phyloP scores from a whole-genome alignment of 2,329 filamentous ascomycete genomes.

The Trichoderma afroharzianum region DNA sequence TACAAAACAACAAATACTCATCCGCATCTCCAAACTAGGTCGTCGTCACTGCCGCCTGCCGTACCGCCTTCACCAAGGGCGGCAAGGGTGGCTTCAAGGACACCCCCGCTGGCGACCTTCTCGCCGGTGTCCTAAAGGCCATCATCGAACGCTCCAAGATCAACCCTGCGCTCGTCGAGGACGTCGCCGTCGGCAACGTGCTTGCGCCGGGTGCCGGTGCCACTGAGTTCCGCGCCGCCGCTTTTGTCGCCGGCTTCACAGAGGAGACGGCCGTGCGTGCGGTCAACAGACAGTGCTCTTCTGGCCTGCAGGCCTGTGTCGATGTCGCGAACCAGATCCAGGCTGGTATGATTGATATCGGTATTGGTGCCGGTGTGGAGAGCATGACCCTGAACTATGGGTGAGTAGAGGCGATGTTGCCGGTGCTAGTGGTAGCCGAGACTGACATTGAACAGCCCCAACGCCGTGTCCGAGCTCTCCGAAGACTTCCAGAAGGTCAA shows the following conservation, averaged over 20 bases:
- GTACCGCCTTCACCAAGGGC: conserved; percentile 87
- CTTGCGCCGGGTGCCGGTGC: conserved; percentile 90
- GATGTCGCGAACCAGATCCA: conserved; percentile 93
- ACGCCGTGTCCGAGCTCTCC: conserved; percentile 88
- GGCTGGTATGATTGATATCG: conserved; percentile 89
- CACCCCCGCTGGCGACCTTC: conserved; percentile 79
- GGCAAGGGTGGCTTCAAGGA: conserved; percentile 96
- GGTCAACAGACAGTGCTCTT: conserved; percentile 92
- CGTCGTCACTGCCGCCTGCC: conserved; percentile 88
- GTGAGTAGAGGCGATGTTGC: conserved; percentile 43
- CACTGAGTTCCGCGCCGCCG: conserved; percentile 93
- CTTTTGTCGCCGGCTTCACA: conserved; percentile 86
- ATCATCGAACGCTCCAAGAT: conserved; percentile 83
- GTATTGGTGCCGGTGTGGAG: conserved; percentile 92
- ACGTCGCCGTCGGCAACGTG: conserved; percentile 88
- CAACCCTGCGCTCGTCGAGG: conserved; percentile 83
- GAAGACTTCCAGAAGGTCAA: conserved; percentile 77
- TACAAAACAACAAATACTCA: not conserved
- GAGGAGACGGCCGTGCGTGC: conserved; percentile 78
- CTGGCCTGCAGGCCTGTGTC: conserved; percentile 85
- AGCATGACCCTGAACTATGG: conserved; percentile 94
- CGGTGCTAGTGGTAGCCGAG: not conserved
- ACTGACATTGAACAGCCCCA: conserved; percentile 51
- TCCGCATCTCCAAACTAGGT: conserved; percentile 46
- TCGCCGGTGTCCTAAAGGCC: conserved; percentile 77